A percentile compares a stretch with the other conserved stretches of the same genome.
These are phyloP conservation scores for Aspergillus aculeatus DNA, from an alignment of 2,329 filamentous ascomycete genomes.

Conservation along the genomic window DNA sequence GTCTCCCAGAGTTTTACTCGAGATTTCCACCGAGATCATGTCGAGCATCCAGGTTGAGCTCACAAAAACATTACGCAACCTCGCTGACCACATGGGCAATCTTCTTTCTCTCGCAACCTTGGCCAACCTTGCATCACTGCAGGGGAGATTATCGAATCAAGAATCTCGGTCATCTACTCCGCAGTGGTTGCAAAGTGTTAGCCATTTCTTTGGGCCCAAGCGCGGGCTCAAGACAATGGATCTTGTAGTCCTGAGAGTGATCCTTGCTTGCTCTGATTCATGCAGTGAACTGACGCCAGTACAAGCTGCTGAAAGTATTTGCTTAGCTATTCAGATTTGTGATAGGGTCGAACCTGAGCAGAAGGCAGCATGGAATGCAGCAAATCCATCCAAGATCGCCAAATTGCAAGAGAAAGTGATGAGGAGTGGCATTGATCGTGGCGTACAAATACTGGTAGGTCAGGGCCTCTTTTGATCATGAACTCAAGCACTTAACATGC, in stretches of 20 bases:
- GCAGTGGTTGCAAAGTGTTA: conserved; percentile 36
- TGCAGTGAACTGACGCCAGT: conserved; percentile 26
- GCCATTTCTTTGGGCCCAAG: conserved; percentile 41
- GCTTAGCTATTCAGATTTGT: conserved; percentile 37
- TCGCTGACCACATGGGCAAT: conserved; percentile 41
- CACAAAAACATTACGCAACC: conserved; percentile 38
- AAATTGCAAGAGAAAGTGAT: conserved; percentile 41
- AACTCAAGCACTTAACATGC: not conserved
- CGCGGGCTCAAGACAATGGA: conserved; percentile 43
- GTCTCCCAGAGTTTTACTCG: conserved; percentile 27
- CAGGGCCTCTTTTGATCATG: not conserved
- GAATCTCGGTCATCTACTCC: conserved; percentile 20
- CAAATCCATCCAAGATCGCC: conserved; percentile 33
- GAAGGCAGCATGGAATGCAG: conserved; percentile 35
- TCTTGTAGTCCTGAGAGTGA: conserved; percentile 40
- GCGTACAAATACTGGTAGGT: conserved; percentile 37
- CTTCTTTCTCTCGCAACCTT: conserved; percentile 44
- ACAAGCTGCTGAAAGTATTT: conserved; percentile 36
- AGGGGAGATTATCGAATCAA: not conserved
- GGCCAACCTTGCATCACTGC: conserved; percentile 32
- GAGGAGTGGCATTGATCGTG: conserved; percentile 26
- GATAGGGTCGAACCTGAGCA: conserved; percentile 34
- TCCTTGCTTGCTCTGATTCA: conserved; percentile 41
- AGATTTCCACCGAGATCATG: conserved; percentile 36
- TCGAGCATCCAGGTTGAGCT: conserved; percentile 37